Evolutionary conservation across 805 yeast genomes (phyloP).

Genomic region (Komagataella kurtzmanii): DNA sequence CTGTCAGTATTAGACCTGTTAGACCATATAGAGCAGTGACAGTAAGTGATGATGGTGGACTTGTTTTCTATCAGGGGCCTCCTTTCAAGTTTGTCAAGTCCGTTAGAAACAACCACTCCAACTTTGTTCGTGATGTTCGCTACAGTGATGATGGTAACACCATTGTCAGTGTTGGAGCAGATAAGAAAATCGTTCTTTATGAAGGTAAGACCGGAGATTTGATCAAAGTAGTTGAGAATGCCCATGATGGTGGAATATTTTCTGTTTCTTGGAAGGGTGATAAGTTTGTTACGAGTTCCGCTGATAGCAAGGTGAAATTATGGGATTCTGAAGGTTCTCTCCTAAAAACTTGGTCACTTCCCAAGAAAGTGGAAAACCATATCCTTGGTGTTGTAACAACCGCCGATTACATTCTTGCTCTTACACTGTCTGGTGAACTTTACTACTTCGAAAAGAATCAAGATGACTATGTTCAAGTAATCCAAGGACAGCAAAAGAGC

Average conservation of each 20-base stretch:
- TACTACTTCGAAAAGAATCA: constrained; percentile 37
- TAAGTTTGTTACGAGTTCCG: constrained; percentile 67
- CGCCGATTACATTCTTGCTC: constrained; percentile 42
- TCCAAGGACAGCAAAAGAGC: constrained; percentile 74
- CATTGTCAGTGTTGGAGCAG: constrained; percentile 76
- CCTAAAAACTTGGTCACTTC: constrained; percentile 36
- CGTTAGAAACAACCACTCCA: constrained; percentile 61
- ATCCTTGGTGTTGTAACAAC: constrained; percentile 70
- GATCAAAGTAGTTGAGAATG: constrained; percentile 31
- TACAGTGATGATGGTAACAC: constrained; percentile 72
- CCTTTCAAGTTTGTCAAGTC: constrained; percentile 80
- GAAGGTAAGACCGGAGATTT: constrained; percentile 84
- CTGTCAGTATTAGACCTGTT: constrained; percentile 70
- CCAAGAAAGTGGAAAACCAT: constrained; percentile 42
- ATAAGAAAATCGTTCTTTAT: constrained; percentile 61
- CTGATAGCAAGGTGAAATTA: constrained; percentile 62
- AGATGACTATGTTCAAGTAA: constrained; percentile 21
- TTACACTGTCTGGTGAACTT: constrained; percentile 62
- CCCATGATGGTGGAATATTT: constrained; percentile 72
- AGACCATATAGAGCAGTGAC: constrained; percentile 93
- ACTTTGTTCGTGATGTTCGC: constrained; percentile 67
- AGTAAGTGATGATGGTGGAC: constrained; percentile 76
- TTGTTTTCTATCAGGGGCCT: constrained; percentile 83
- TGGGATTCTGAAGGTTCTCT: constrained; percentile 41
- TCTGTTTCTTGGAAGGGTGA: constrained; percentile 58